Base-by-base conservation (phyloP, 768 basidiomycete species). In the Boletus speciosus region DNA sequence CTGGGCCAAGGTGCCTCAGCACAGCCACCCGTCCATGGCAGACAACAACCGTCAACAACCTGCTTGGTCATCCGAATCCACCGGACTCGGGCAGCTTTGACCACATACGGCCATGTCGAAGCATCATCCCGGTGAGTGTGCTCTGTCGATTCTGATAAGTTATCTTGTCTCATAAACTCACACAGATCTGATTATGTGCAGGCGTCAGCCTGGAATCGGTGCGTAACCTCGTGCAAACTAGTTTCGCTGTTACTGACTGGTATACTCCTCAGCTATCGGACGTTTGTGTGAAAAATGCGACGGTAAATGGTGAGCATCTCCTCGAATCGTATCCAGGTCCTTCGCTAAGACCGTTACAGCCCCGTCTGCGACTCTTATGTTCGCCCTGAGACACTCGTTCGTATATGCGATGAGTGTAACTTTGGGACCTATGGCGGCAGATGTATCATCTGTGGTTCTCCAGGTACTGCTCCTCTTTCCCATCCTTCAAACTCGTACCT, bases 281-380 rank as follows among this genome's bases (percentile, higher is more conserved):
- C 90, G 97, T 64, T 81, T 98, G 48, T 99, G 97, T 72, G 97
- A 99, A 75, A 98, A 98, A 72, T 98, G 95, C 66, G 97, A 99
- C 69, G 97, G 97, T 47, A 98, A 98, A 85, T 99, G 97, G 96
- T 97, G 64, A 56, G 86, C 68, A 41, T 41, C 27, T 10, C 39
- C 42, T 47, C 25, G 12, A 12, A 5, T 23, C 40, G 12, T 9
- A 27, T 27, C 16, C 5, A 31, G 23, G n/a, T 12, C 25, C 27
- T 29, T 37, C 6, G 0, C 35, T 52, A 6, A 59, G n/a, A 43
- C 52, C 25, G 27, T 34, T 37, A 39, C 5, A 99, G 96, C 71
- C 96, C 96, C 9, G 92, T 98, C 42, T 99, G 96, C 76, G 96
- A 99, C 76, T 98, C 96, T 52, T 98, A 98, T 74, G 97, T 99